Conservation (phyloP, 495 filamentous ascomycete species). For the Oidiodendron maius region DNA sequence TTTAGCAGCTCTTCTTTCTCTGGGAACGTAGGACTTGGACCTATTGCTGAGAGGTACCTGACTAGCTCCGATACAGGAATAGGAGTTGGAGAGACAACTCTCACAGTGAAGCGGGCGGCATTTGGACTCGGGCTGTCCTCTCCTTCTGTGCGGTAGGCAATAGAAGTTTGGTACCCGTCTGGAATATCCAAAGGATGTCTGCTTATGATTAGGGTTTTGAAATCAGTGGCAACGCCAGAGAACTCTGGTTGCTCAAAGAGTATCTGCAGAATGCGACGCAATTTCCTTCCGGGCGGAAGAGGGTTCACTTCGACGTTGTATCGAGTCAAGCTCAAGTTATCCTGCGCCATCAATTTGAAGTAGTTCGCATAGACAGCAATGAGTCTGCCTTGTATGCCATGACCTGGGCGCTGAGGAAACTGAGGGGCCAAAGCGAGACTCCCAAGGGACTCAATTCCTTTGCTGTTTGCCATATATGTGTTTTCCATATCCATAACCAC, state of each 20-base stretch:
- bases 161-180: slow-evolving; percentile 23
- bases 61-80: slow-evolving; percentile 44
- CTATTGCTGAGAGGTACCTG: slow-evolving; percentile 43
- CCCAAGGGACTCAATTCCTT: slow-evolving; percentile 4
- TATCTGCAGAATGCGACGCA: slow-evolving; percentile 38
- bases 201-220: slow-evolving; percentile 39
- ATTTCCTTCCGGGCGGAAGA: slow-evolving; percentile 35
- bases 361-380: slow-evolving; percentile 50
- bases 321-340: slow-evolving; percentile 30
- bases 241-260: slow-evolving; percentile 41
- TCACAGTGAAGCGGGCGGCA: slow-evolving; percentile 34
- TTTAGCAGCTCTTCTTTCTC: slow-evolving; percentile 34
- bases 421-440: slow-evolving; percentile 8
- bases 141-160: slow-evolving; percentile 22
- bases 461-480: slow-evolving; percentile 9
- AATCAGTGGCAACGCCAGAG: slow-evolving; percentile 42
- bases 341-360: slow-evolving; percentile 32
- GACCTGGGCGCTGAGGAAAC: slow-evolving; percentile 39
- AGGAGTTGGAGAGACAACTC: slow-evolving; percentile 30
- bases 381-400: slow-evolving; percentile 37
- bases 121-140: slow-evolving; percentile 28
- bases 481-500: slow-evolving; percentile 13
- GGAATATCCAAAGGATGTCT: slow-evolving; percentile 22
- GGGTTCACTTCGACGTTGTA: slow-evolving; percentile 37
- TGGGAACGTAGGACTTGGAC: slow-evolving; percentile 31